Evolutionary conservation across 1,284 basidiomycete species (phyloP).

Genomic region (Marasmius fiardii): DNA sequence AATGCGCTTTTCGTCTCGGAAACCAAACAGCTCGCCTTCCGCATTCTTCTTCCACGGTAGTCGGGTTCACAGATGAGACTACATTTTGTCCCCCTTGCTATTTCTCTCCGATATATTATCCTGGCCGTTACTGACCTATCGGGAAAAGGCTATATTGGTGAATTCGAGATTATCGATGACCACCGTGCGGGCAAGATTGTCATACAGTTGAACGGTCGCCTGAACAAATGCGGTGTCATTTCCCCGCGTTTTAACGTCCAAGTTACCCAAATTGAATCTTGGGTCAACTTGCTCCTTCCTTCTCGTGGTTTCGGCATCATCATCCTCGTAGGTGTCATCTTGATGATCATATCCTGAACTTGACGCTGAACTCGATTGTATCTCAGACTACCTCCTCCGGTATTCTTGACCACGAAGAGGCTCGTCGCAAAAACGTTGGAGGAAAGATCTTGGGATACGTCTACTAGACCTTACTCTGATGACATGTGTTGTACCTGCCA

Average conservation of each 20-base stretch:
- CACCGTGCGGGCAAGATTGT: conserved; percentile 99
- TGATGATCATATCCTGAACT: not conserved
- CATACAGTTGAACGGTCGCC: conserved; percentile 95
- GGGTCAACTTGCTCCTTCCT: conserved; percentile 93
- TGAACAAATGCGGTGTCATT: conserved; percentile 99
- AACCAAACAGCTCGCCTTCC: conserved; percentile 48
- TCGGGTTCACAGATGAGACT: conserved; percentile 55
- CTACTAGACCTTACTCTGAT: conserved; percentile 51
- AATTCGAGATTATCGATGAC: conserved; percentile 99
- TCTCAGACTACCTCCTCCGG: conserved; percentile 92
- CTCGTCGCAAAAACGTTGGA: conserved; percentile 96
- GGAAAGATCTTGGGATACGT: conserved; percentile 87
- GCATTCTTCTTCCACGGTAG: conserved; percentile 27
- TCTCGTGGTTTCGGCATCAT: conserved; percentile 96
- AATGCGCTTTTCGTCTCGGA: conserved; percentile 36
- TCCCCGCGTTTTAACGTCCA: conserved; percentile 98
- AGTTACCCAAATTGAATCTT: conserved; percentile 88
- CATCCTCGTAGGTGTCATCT: conserved; percentile 66
- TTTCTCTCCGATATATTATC: conserved; percentile 8
- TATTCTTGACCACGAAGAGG: conserved; percentile 99
- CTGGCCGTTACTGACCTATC: conserved; percentile 15
- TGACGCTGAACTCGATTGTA: not conserved
- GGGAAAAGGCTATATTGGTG: conserved; percentile 89
- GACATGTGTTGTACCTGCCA: not conserved
- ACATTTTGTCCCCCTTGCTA: conserved; percentile 32